Percentiles rank a stretch among this genome's conserved stretches.
These are phyloP conservation scores for Corylus avellana DNA, from an alignment of 306 rosid genomes.

Conservation along the genomic window DNA sequence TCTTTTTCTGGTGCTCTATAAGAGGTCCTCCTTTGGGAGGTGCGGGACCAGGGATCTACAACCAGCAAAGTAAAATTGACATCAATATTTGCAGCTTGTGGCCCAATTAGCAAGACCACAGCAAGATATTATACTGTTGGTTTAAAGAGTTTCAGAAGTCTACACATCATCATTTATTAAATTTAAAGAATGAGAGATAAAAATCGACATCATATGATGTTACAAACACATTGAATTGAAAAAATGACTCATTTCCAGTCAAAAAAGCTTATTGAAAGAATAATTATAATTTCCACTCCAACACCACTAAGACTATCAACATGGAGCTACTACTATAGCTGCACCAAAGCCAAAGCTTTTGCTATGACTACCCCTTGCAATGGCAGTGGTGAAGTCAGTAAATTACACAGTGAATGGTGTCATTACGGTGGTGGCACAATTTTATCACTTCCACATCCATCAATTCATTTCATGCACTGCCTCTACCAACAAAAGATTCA, in stretches of 20 bases:
- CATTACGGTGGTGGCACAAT: not conserved
- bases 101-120: slow-evolving; percentile 5
- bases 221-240: not conserved
- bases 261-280: not conserved
- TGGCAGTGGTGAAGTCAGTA: not conserved
- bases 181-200: not conserved
- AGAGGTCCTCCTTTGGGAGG: slow-evolving; percentile 56
- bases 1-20: slow-evolving; percentile 66
- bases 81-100: slow-evolving; percentile 7
- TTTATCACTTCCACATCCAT: not conserved
- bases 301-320: not conserved
- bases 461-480: not conserved
- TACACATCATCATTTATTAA: not conserved
- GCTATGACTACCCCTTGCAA: not conserved
- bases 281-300: not conserved
- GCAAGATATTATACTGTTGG: not conserved
- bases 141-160: slow-evolving; percentile 14
- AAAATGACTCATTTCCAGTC: not conserved
- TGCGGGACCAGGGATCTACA: slow-evolving; percentile 76
- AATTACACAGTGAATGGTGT: not conserved
- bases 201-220: not conserved
- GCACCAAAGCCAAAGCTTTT: not conserved
- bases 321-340: not conserved
- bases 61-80: slow-evolving; percentile 19
- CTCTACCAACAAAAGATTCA: not conserved